phyloP scores from a whole-genome alignment of 2,329 filamentous ascomycete genomes.

The Mycocentrospora acerina region DNA sequence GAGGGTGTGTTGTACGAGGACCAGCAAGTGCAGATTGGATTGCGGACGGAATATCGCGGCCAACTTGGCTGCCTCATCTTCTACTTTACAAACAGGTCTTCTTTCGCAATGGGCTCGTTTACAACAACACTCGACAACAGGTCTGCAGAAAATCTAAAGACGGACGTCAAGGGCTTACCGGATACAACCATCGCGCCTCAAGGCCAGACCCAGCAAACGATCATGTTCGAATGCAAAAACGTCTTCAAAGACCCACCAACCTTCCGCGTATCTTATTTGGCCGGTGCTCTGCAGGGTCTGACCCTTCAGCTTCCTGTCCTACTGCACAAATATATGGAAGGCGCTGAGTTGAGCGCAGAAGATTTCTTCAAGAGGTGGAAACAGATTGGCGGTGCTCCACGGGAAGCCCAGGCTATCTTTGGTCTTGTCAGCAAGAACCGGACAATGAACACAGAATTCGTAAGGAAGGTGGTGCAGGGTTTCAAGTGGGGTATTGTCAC shows the following conservation, averaged over 20 bases:
- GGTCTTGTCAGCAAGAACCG: conserved; percentile 61
- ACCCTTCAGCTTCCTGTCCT: conserved; percentile 87
- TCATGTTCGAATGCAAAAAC: conserved; percentile 86
- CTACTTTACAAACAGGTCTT: conserved; percentile 94
- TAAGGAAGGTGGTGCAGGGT: conserved; percentile 72
- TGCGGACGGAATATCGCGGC: conserved; percentile 92
- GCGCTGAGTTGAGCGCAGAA: conserved; percentile 79
- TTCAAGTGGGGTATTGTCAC: conserved; percentile 88
- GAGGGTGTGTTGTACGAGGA: conserved; percentile 96
- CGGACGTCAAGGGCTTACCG: conserved; percentile 85
- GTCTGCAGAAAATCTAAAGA: conserved; percentile 67
- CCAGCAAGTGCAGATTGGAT: conserved; percentile 85
- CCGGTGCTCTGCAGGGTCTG: conserved; percentile 87
- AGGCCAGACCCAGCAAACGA: conserved; percentile 84
- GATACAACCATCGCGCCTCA: conserved; percentile 76
- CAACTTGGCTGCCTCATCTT: conserved; percentile 93
- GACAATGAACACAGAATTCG: conserved; percentile 70
- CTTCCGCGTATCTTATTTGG: conserved; percentile 90
- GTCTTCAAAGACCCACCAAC: conserved; percentile 85
- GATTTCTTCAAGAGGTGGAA: conserved; percentile 99
- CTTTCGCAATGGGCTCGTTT: conserved; percentile 81
- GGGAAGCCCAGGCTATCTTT: conserved; percentile 89
- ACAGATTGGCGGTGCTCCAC: conserved; percentile 86
- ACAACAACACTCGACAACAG: conserved; percentile 87
- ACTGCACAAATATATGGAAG: conserved; percentile 96